These are phyloP conservation scores for Phytopythium oedochilum DNA, from an alignment of 352 stramenopile genomes.

Conservation along the genomic window DNA sequence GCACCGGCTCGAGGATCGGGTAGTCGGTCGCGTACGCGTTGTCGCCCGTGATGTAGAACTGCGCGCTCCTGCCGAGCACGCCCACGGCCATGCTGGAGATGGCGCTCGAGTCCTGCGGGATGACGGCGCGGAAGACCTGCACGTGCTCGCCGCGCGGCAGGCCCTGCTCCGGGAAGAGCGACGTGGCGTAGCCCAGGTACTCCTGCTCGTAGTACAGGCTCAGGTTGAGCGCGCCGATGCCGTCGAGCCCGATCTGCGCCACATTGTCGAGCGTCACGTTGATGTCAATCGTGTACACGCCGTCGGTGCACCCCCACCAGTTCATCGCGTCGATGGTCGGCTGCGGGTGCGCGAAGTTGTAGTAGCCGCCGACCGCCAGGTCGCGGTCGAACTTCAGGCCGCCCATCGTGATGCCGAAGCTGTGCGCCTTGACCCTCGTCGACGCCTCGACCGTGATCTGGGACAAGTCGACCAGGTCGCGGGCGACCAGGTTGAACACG, in stretches of 20 bases:
- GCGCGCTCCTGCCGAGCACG: constrained; percentile 24
- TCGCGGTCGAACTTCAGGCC: constrained; percentile 42
- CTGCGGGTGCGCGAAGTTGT: constrained; percentile 45
- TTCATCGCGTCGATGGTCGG: constrained; percentile 54
- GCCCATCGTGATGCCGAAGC: constrained; percentile 41
- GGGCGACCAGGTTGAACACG: constrained; percentile 40
- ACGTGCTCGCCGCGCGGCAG: constrained; percentile 42
- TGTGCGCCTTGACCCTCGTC: constrained; percentile 36
- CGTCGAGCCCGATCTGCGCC: constrained; percentile 39
- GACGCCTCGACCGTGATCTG: constrained; percentile 30
- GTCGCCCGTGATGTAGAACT: constrained; percentile 56
- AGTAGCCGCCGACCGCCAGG: constrained; percentile 39
- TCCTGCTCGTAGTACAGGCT: constrained; percentile 56
- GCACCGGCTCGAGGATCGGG: constrained; percentile 31
- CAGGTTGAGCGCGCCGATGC: constrained; percentile 64
- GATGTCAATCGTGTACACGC: constrained; percentile 45
- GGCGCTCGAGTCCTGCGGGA: constrained; percentile 24
- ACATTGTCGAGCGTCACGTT: constrained; percentile 59
- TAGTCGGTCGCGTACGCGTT: constrained; percentile 39
- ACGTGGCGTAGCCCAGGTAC: constrained; percentile 61
- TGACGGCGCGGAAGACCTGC: constrained; percentile 44
- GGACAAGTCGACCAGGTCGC: constrained; percentile 26
- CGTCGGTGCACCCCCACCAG: constrained; percentile 33
- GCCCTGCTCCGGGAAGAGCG: constrained; percentile 29
- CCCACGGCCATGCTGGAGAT: constrained; percentile 37